Base-by-base conservation (phyloP, 345 rosid genomes). In the Odontarrhena argentea region DNA sequence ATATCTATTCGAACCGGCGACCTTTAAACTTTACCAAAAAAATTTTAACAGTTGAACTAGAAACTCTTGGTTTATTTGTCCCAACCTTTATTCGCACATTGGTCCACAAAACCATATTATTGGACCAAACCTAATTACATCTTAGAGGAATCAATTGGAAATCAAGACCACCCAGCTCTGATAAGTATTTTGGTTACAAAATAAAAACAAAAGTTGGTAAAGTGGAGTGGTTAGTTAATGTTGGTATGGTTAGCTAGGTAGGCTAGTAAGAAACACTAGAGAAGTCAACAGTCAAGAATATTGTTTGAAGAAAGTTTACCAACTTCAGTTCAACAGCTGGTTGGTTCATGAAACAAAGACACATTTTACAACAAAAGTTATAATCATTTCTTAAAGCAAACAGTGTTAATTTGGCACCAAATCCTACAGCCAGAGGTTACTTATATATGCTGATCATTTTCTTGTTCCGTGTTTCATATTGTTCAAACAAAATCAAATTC, bases 371-470 rank as follows among this genome's bases (percentile, higher is more conserved):
- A 60, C 65, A 71, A 40, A 62, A 46, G 45, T 26, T 55, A 72
- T 42, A 8, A 73, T 18, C 34, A 25, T 37, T 14, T 59, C 55
- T 37, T 2, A 36, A 52, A 66, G 12, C 37, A 65, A 65, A 73
- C 63, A 73, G 68, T 73, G 44, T 51, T 51, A 52, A 66, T 18
- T 67, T 74, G 63, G 77, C 77, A 74, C 77, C 76, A 60, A 73
- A 52, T 10, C 8, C 4, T 51, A 49, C 40, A 44, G 3, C 43
- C 42, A 56, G 15, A 65, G 61, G 55, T 58, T 42, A 49, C 30
- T 12, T 55, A 30, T 11, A 41, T 9, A n/a, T n/a, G 8, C 25
- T 42, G 32, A 28, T 44, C 45, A 41, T 41, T 22, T 45, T 65
- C 53, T 50, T 64, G 45, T 9, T 63, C 57, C 45, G 13, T 65